A percentile compares a stretch with the other conserved stretches of the same genome.
Conservation (phyloP, 495 filamentous ascomycete species). For the Aspergillus baeticus region DNA sequence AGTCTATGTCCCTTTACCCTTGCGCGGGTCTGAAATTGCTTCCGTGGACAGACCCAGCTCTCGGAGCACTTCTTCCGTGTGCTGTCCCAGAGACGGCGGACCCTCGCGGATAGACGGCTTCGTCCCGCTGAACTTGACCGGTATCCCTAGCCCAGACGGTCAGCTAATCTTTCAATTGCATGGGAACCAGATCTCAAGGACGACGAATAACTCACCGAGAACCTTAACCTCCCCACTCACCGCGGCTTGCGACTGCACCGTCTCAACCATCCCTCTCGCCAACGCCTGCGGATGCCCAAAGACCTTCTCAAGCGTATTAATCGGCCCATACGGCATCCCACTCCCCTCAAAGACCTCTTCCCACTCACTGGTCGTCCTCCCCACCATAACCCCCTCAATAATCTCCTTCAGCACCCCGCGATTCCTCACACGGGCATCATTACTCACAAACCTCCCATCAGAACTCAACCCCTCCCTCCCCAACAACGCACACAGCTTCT, state of each 20-base stretch:
- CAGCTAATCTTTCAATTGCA: too few relatives aligned
- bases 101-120: background rate
- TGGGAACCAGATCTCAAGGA: background rate
- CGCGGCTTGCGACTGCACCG: constrained; percentile 12
- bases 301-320: constrained; percentile 52
- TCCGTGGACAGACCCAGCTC: background rate
- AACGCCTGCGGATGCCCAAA: constrained; percentile 27
- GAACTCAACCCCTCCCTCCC: constrained; percentile 62
- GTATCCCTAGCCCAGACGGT: constrained; percentile 42
- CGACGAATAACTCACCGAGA: background rate
- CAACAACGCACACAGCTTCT: constrained; percentile 68
- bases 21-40: too few relatives aligned
- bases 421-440: constrained; percentile 68
- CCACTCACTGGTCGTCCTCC: constrained; percentile 78
- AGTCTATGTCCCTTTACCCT: too few relatives aligned
- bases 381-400: constrained; percentile 62
- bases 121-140: constrained; percentile 78
- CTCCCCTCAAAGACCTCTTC: constrained; percentile 71
- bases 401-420: constrained; percentile 63
- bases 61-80: background rate
- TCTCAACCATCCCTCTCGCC: constrained; percentile 27
- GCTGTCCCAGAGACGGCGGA: background rate
- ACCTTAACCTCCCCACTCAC: constrained; percentile 20
- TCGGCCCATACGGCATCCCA: constrained; percentile 84
- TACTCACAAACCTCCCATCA: constrained; percentile 65